These are phyloP conservation scores for Skeletonema menzelii DNA, from an alignment of 108 stramenopile species.

Conservation along the genomic window DNA sequence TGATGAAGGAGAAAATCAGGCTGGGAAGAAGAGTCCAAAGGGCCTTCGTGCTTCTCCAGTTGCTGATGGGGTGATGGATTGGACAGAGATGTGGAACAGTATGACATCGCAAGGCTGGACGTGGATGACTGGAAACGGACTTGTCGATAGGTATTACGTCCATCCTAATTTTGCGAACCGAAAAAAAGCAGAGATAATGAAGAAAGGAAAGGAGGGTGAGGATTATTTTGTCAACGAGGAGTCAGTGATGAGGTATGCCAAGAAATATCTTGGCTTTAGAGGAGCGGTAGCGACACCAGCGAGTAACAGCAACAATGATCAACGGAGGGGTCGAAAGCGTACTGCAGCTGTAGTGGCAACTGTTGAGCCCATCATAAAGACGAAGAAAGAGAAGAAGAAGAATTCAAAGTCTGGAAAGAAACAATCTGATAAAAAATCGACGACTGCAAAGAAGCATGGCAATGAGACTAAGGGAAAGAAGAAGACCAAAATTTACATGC, in stretches of 20 bases:
- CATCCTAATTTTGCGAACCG: slow-evolving; percentile 9
- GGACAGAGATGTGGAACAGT: slow-evolving; percentile 15
- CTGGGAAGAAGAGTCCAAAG: not conserved
- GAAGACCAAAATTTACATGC: not conserved
- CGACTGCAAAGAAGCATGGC: not conserved
- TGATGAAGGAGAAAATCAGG: not conserved
- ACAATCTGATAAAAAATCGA: not conserved
- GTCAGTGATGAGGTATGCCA: slow-evolving; percentile 25
- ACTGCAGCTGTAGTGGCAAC: not conserved
- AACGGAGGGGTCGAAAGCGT: not conserved
- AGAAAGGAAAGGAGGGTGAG: not conserved
- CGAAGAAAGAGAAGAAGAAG: slow-evolving; percentile 1
- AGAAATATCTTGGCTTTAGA: slow-evolving; percentile 17
- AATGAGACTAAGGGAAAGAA: not conserved
- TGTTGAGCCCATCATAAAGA: slow-evolving; percentile 1
- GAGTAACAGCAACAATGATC: not conserved
- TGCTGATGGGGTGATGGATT: not conserved
- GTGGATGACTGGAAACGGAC: slow-evolving; percentile 1
- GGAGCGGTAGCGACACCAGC: slow-evolving; percentile 4
- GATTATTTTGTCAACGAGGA: slow-evolving; percentile 32
- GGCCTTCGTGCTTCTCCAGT: not conserved
- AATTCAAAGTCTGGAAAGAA: not conserved
- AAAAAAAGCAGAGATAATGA: slow-evolving; percentile 6
- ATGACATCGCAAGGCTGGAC: slow-evolving; percentile 29
- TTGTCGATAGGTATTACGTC: slow-evolving; percentile 21